Percentiles rank a stretch among this genome's conserved stretches.
These are phyloP conservation scores for Polytrichum formosum DNA, from an alignment of 225 moss, liverwort and hornwort species.

Conservation along the genomic window DNA sequence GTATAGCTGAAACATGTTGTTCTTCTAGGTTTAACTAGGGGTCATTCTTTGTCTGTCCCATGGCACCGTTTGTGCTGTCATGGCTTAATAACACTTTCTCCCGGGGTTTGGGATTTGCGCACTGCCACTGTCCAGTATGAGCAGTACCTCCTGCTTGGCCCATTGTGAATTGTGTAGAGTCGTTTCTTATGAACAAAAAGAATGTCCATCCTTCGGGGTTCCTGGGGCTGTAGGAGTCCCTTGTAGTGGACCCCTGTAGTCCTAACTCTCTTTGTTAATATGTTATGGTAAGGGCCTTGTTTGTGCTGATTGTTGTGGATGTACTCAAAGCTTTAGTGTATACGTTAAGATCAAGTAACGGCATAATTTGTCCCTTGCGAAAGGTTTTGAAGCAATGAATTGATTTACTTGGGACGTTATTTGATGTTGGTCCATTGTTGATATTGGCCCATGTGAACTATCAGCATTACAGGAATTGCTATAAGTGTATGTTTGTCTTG, in stretches of 20 bases:
- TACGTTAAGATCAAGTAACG: conserved; percentile 22
- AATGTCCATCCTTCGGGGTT: conserved; percentile 43
- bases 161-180: conserved; percentile 58
- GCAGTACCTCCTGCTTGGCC: conserved; percentile 44
- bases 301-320: conserved; percentile 7
- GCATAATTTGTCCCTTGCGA: conserved; percentile 33
- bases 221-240: conserved; percentile 23
- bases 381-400: conserved; percentile 34
- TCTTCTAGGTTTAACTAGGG: conserved; percentile 53
- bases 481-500: background rate
- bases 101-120: conserved; percentile 58
- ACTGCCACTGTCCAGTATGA: conserved; percentile 49
- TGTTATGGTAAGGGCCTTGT: conserved; percentile 9
- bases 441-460: no score
- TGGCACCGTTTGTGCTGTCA: conserved; percentile 33
- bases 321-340: conserved; percentile 19
- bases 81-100: conserved; percentile 60
- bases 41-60: conserved; percentile 66
- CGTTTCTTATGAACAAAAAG: conserved; percentile 42
- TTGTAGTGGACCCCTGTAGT: conserved; percentile 1
- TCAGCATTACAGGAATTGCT: no score
- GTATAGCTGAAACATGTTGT: conserved; percentile 62
- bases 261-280: conserved; percentile 1
- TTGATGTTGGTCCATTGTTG: no score
- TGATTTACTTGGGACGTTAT: conserved; percentile 21